These are phyloP conservation scores for Pharnaceum exiguum DNA, from an alignment of 148 eudicot species.

Conservation along the genomic window DNA sequence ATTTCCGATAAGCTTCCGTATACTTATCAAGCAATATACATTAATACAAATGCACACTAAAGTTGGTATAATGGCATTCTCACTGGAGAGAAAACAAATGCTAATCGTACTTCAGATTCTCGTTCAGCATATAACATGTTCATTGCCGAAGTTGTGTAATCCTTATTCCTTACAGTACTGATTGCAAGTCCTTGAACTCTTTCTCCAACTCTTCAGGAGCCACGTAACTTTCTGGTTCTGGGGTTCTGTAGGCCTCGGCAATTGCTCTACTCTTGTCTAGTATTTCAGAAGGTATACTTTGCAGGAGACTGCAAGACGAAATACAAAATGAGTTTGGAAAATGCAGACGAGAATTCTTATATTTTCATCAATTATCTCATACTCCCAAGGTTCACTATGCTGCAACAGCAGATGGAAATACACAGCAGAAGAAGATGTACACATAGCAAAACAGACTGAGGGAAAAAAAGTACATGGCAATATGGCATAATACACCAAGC, in stretches of 20 bases:
- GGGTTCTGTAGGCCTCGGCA: slow-evolving; percentile 73
- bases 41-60: too few species aligned
- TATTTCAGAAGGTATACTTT: slow-evolving; percentile 78
- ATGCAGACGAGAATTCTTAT: neutral
- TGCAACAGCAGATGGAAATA: too few species aligned
- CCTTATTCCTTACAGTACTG: slow-evolving; percentile 60
- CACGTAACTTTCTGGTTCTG: slow-evolving; percentile 45
- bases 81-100: neutral
- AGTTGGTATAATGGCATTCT: too few species aligned
- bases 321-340: neutral
- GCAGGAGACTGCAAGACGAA: slow-evolving; percentile 55
- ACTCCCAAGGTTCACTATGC: too few species aligned
- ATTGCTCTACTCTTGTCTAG: slow-evolving; percentile 78
- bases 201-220: slow-evolving; percentile 52
- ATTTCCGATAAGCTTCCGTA: too few species aligned
- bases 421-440: too few species aligned
- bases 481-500: too few species aligned
- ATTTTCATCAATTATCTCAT: neutral
- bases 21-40: too few species aligned
- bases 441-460: too few species aligned
- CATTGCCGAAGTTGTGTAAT: neutral
- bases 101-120: neutral
- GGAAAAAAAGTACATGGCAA: too few species aligned
- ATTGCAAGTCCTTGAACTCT: slow-evolving; percentile 72
- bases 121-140: neutral